Conservation (phyloP, 345 rosid genomes). For the Gossypium thurberi region DNA sequence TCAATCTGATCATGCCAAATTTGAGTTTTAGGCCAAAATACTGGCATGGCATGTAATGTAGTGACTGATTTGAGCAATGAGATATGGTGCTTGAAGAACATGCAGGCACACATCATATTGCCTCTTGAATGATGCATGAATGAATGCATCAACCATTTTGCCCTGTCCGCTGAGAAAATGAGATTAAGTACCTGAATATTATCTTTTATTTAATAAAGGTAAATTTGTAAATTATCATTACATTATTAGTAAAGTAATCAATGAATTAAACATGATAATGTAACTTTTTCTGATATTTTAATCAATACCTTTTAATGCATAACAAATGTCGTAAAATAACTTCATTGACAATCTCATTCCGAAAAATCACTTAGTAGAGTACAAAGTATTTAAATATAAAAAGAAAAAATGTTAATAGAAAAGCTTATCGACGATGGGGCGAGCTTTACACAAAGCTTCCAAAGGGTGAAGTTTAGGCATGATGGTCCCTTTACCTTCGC, state of each 20-base stretch:
- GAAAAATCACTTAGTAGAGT: too few species aligned
- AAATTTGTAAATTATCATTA: too few species aligned
- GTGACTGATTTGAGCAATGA: background rate
- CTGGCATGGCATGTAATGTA: background rate
- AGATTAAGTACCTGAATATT: too few species aligned
- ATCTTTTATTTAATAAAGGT: too few species aligned
- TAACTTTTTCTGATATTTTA: too few species aligned
- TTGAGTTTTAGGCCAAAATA: background rate
- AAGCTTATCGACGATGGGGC: slow-evolving; percentile 1
- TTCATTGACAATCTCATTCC: too few species aligned
- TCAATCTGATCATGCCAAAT: background rate
- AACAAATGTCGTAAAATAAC: too few species aligned
- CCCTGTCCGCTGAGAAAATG: background rate
- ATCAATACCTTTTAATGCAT: too few species aligned
- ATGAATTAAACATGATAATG: too few species aligned
- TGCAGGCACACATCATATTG: background rate
- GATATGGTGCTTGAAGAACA: background rate
- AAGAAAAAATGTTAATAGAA: background rate
- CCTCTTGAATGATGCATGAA: background rate
- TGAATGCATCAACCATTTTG: background rate
- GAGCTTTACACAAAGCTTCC: slow-evolving; percentile 11
- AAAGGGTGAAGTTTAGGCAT: slow-evolving; percentile 12
- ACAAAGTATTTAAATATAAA: background rate
- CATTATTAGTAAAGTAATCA: too few species aligned
- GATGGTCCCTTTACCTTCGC: slow-evolving; percentile 4